phyloP scores from a whole-genome alignment of 768 basidiomycete species.

The Lactarius hengduanensis region DNA sequence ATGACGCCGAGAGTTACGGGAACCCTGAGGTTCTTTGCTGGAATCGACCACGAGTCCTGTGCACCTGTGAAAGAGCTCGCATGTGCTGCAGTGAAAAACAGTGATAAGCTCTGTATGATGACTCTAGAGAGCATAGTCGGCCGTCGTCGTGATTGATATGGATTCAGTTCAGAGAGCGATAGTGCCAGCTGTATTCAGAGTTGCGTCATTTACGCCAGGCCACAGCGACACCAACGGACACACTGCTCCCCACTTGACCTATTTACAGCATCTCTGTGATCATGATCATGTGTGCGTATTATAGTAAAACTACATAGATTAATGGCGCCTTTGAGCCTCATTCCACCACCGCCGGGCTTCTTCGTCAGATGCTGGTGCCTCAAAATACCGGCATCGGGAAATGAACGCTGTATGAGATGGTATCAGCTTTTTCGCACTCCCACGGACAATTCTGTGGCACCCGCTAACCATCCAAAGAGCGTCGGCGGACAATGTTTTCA shows the following conservation, averaged over 20 bases:
- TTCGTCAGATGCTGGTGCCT: slow-evolving; percentile 57
- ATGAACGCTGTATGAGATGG: slow-evolving; percentile 57
- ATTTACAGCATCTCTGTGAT: neutral
- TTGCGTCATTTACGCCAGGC: slow-evolving; percentile 19
- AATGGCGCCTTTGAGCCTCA: slow-evolving; percentile 32
- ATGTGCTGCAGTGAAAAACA: neutral
- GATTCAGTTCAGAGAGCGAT: neutral
- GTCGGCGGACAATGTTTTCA: slow-evolving; percentile 66
- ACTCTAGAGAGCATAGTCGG: neutral
- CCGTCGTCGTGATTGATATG: neutral
- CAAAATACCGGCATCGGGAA: slow-evolving; percentile 77
- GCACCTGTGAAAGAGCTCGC: neutral
- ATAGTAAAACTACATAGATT: slow-evolving; percentile 8
- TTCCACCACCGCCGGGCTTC: slow-evolving; percentile 62
- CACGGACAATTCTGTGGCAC: slow-evolving; percentile 2
- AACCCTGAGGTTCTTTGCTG: slow-evolving; percentile 40
- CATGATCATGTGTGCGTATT: neutral
- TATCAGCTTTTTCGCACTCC: slow-evolving; percentile 1
- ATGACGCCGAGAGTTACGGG: slow-evolving; percentile 58
- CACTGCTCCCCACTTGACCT: neutral
- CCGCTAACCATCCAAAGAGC: slow-evolving; percentile 65
- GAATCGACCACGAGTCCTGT: slow-evolving; percentile 18
- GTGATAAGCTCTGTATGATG: neutral
- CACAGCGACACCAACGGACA: neutral
- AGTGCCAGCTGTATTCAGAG: neutral